A percentile compares a stretch with the other conserved stretches of the same genome.
These are phyloP conservation scores for Hymenoscyphus fraxineus DNA, from an alignment of 2,329 filamentous ascomycete genomes.

Conservation along the genomic window DNA sequence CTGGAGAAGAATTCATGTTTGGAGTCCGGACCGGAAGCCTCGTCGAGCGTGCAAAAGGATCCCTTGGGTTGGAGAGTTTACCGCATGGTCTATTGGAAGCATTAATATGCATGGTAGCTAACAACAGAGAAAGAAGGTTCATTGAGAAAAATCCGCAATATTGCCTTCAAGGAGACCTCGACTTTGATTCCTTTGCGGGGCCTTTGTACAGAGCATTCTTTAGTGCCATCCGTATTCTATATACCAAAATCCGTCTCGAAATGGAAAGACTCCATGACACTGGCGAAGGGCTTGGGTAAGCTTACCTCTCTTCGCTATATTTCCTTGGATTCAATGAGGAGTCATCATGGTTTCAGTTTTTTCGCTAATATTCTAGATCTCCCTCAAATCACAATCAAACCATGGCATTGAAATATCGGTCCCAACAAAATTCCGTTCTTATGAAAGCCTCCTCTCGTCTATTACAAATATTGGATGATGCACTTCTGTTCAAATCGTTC, in stretches of 20 bases:
- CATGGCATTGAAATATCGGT: slow-evolving; percentile 26
- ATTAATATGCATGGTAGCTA: slow-evolving; percentile 30
- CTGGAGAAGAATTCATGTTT: slow-evolving; percentile 31
- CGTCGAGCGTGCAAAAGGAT: neutral
- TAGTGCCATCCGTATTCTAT: slow-evolving; percentile 17
- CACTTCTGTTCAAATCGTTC: slow-evolving; percentile 12
- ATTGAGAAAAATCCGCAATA: slow-evolving; percentile 16
- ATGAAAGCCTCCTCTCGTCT: slow-evolving; percentile 13
- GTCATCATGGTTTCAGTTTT: neutral
- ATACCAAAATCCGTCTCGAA: slow-evolving; percentile 24
- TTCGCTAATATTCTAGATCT: slow-evolving; percentile 11
- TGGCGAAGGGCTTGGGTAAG: slow-evolving; percentile 14
- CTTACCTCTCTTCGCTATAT: neutral
- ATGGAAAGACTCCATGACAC: slow-evolving; percentile 13
- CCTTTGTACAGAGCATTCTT: slow-evolving; percentile 22
- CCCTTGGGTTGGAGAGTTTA: slow-evolving; percentile 17
- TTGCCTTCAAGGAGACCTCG: slow-evolving; percentile 19
- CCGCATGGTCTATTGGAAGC: slow-evolving; percentile 30
- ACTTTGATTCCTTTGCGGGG: slow-evolving; percentile 13
- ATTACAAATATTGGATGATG: slow-evolving; percentile 2
- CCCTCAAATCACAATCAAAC: slow-evolving; percentile 26
- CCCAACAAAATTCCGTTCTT: slow-evolving; percentile 22
- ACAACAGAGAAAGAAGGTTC: slow-evolving; percentile 21
- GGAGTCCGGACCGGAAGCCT: slow-evolving; percentile 10
- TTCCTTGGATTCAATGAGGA: neutral